These are phyloP conservation scores for Cucurbita maxima DNA, from an alignment of 306 rosid species.

Conservation along the genomic window DNA sequence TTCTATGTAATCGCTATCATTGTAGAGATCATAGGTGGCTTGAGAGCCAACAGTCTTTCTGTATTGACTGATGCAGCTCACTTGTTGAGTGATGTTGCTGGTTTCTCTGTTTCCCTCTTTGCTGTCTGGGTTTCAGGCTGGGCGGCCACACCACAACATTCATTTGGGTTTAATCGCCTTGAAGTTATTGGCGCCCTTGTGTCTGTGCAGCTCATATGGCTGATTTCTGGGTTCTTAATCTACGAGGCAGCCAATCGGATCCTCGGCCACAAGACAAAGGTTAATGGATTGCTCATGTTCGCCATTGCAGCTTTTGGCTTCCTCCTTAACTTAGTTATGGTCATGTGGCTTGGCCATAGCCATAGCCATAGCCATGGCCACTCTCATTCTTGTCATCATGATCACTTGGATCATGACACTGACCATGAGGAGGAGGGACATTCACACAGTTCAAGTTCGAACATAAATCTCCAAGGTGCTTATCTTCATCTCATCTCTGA, in stretches of 20 bases:
- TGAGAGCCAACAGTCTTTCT: constrained; percentile 74
- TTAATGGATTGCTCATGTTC: constrained; percentile 75
- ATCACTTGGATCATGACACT: constrained; percentile 11
- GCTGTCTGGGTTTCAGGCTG: constrained; percentile 82
- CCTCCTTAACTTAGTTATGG: constrained; percentile 60
- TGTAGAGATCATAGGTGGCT: constrained; percentile 68
- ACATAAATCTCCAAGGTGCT: constrained; percentile 87
- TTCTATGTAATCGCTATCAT: constrained; percentile 50
- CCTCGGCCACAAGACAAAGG: constrained; percentile 19
- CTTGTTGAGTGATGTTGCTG: constrained; percentile 69
- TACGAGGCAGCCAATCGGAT: constrained; percentile 62
- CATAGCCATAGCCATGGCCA: background rate
- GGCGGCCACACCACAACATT: constrained; percentile 58
- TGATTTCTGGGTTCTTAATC: constrained; percentile 57
- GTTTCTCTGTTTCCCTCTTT: constrained; percentile 67
- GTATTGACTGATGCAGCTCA: constrained; percentile 84
- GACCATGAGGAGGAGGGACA: constrained; percentile 6
- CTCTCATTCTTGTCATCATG: background rate
- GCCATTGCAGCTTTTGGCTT: constrained; percentile 75
- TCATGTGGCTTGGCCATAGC: constrained; percentile 67
- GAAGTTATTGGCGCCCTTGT: constrained; percentile 86
- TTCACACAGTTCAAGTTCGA: constrained; percentile 8
- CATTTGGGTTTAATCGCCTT: constrained; percentile 73
- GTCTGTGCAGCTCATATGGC: constrained; percentile 81
- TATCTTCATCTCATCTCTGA: constrained; percentile 80